Evolutionary conservation across 768 basidiomycete species (phyloP).

Genomic region (Psilocybe cyanescens): DNA sequence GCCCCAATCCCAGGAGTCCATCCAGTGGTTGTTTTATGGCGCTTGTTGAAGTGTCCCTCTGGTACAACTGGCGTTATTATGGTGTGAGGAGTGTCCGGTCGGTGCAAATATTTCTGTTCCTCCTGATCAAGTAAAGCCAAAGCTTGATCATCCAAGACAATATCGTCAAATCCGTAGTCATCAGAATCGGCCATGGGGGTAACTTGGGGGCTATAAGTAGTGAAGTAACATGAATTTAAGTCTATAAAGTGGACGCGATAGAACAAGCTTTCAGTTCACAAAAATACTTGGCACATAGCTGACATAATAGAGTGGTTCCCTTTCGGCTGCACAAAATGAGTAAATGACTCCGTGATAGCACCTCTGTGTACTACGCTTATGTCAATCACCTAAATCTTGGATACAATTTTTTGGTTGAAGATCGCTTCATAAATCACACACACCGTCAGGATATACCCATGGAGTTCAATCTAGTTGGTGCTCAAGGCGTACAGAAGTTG

Average conservation of each 20-base stretch:
- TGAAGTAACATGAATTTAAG: not conserved
- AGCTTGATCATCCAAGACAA: constrained; percentile 64
- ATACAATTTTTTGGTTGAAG: not conserved
- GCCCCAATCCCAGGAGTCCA: constrained; percentile 41
- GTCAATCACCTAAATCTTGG: not conserved
- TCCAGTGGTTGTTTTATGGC: constrained; percentile 53
- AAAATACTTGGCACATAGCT: not conserved
- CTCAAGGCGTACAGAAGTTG: constrained; percentile 28
- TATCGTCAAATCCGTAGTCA: constrained; percentile 65
- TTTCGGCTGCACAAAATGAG: not conserved
- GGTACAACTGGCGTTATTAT: constrained; percentile 18
- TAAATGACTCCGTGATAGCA: not conserved
- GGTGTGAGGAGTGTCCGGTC: constrained; percentile 13
- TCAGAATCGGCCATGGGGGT: constrained; percentile 62
- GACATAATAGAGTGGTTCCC: not conserved
- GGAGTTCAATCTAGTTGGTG: constrained; percentile 33
- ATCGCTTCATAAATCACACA: not conserved
- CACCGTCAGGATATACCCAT: constrained; percentile 19
- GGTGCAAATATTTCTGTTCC: constrained; percentile 49
- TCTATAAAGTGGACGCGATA: not conserved
- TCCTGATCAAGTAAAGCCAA: constrained; percentile 64
- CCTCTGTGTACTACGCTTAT: not conserved
- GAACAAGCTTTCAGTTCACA: not conserved
- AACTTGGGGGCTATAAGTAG: not conserved
- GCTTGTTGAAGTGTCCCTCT: constrained; percentile 51